Evolutionary conservation across 2,329 filamentous ascomycete genomes (phyloP).

Genomic region (Colletotrichum caudatum): DNA sequence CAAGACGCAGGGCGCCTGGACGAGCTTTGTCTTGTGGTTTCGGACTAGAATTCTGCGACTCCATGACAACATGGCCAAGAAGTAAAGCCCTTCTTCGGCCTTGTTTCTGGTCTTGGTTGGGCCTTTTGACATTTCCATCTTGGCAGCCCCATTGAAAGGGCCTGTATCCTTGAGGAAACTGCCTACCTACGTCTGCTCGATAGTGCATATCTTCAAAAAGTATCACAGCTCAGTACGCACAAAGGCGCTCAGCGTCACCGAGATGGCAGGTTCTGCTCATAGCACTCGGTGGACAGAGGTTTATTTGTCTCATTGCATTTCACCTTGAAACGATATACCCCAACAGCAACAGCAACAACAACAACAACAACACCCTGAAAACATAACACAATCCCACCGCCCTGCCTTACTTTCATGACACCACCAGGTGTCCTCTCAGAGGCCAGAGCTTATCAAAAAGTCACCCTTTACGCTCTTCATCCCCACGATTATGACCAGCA

Average conservation of each 20-base stretch:
- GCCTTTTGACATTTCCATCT: background rate
- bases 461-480: constrained; percentile 14
- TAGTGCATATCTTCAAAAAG: background rate
- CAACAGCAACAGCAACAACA: background rate
- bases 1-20: constrained; percentile 73
- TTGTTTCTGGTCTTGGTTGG: background rate
- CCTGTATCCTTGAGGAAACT: background rate
- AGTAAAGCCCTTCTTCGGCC: constrained; percentile 28
- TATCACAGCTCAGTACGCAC: constrained; percentile 4
- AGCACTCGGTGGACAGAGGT: background rate
- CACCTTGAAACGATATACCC: constrained; percentile 21
- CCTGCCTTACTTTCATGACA: constrained; percentile 24
- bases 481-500: constrained; percentile 37
- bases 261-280: constrained; percentile 8
- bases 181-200: background rate
- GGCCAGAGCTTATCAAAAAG: constrained; percentile 18
- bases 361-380: background rate
- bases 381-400: constrained; percentile 2
- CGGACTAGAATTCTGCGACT: constrained; percentile 66
- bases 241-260: constrained; percentile 9
- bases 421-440: constrained; percentile 28
- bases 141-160: background rate
- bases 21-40: constrained; percentile 73
- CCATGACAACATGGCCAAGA: constrained; percentile 45
- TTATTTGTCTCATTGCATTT: constrained; percentile 24